Evolutionary conservation across 805 yeast species (phyloP).

Genomic region (Lipomyces kockii): DNA sequence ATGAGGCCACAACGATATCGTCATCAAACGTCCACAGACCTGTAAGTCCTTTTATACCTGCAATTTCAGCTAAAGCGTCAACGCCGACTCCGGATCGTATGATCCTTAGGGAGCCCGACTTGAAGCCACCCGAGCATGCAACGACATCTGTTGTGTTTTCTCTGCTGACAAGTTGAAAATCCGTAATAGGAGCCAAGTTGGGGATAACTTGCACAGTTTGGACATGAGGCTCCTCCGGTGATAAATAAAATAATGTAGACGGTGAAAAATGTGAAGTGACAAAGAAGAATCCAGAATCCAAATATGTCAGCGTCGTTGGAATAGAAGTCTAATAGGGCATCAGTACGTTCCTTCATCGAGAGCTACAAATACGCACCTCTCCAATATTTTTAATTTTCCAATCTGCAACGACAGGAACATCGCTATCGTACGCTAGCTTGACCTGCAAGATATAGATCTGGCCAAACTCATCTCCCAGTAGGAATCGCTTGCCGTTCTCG

Average conservation of each 20-base stretch:
- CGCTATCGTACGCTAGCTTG: not conserved
- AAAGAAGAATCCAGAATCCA: slow-evolving; percentile 34
- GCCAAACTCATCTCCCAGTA: slow-evolving; percentile 37
- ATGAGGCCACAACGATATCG: slow-evolving; percentile 28
- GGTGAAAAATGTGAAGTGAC: slow-evolving; percentile 38
- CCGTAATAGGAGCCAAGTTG: slow-evolving; percentile 38
- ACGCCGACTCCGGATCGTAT: slow-evolving; percentile 36
- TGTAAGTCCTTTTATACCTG: slow-evolving; percentile 22
- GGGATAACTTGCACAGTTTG: slow-evolving; percentile 28
- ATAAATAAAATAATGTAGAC: slow-evolving; percentile 29
- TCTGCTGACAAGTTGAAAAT: slow-evolving; percentile 27
- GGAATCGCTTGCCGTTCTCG: slow-evolving; percentile 26
- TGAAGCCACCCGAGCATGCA: slow-evolving; percentile 38
- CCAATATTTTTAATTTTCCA: slow-evolving; percentile 27
- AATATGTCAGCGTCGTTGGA: slow-evolving; percentile 33
- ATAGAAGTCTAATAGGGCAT: slow-evolving; percentile 28
- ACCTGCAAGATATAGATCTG: slow-evolving; percentile 29
- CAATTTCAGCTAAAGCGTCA: slow-evolving; percentile 24
- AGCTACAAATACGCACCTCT: slow-evolving; percentile 13
- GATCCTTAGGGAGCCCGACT: slow-evolving; percentile 34
- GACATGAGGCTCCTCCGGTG: slow-evolving; percentile 27
- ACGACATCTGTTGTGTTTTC: slow-evolving; percentile 29
- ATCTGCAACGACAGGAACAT: not conserved
- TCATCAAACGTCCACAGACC: slow-evolving; percentile 31
- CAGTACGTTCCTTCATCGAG: not conserved